phyloP scores from a whole-genome alignment of 2,329 filamentous ascomycete species.

The Rachicladosporium sp. region DNA sequence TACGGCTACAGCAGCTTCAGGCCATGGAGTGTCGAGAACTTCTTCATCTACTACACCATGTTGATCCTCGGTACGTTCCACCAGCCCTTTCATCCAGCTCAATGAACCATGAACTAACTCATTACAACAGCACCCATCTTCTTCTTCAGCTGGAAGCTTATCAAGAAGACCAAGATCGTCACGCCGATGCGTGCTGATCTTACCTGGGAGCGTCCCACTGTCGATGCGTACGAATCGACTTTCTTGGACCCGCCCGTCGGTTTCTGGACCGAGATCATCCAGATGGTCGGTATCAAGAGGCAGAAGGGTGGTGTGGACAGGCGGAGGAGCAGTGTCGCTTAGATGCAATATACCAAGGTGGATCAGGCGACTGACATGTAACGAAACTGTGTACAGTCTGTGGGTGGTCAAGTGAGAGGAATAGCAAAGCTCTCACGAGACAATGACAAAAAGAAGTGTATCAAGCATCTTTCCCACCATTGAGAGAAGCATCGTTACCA shows the following conservation, averaged over 20 bases:
- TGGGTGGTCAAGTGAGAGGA: too few relatives aligned
- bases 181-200: slow-evolving; percentile 44
- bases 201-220: slow-evolving; percentile 49
- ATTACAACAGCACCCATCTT: slow-evolving; percentile 26
- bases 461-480: too few relatives aligned
- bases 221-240: slow-evolving; percentile 46
- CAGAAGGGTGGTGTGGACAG: slow-evolving; percentile 13
- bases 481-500: too few relatives aligned
- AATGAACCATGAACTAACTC: too few relatives aligned
- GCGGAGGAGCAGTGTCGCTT: slow-evolving; percentile 6
- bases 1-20: slow-evolving; percentile 45
- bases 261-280: slow-evolving; percentile 45
- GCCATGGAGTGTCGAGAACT: slow-evolving; percentile 33
- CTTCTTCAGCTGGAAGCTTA: slow-evolving; percentile 51
- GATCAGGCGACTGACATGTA: too few relatives aligned
- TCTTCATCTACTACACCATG: slow-evolving; percentile 38
- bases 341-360: too few relatives aligned
- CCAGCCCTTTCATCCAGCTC: too few relatives aligned
- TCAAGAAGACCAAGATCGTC: slow-evolving; percentile 47
- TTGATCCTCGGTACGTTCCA: slow-evolving; percentile 7
- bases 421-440: too few relatives aligned
- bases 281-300: slow-evolving; percentile 28
- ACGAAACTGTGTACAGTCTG: too few relatives aligned
- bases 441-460: too few relatives aligned
- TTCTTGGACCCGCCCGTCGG: slow-evolving; percentile 38